Base-by-base conservation (phyloP, 2,329 filamentous ascomycete genomes). In the Dactylellina haptotyla region DNA sequence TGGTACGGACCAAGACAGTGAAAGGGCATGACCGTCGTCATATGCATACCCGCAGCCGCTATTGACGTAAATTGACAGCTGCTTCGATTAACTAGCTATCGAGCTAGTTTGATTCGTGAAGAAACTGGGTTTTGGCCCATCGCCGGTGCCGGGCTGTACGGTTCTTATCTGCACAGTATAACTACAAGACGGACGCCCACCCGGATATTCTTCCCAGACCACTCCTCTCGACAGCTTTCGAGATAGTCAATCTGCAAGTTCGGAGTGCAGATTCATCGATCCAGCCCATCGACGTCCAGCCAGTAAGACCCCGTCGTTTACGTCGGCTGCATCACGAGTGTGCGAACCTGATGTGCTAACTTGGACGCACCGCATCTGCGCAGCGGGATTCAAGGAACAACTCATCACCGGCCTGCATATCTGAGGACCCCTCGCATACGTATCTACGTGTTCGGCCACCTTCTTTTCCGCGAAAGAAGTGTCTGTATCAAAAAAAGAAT, bases 301-400 rank as follows among this genome's bases (percentile, higher is more conserved):
- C 50, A 39, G 50, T 54, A 37, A 37, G 32, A 54, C 20, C 30
- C 50, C 30, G 30, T 54, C 50, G 50, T 37, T 54, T 54, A 54
- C 39, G 10, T 54, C 28, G 50, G 14, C 37, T 54, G 50, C 50
- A 46, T 12, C 4, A 14, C 12, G 12, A 41, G 37, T 41, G 18
- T 41, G 14, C 12, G 14, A 41, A n/a, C 12, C 37, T 41, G 51
- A 39, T 56, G 9, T 9, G 28, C 28, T 53, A 37, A 32, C 48
- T 18, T 32, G 4, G 18, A 30, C 5, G 12, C n/a, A 25, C 25
- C 30, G 14, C 6, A 16, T 3, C 30, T 20, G 39, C 26, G 26
- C 5, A 45, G 56, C 56, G 41, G 56, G 56, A 59, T 59, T 48
- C 37, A 59, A n/a, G 16, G 53, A 57, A 57, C 53, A 57, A 57